phyloP scores from a whole-genome alignment of 257 asterid species.

The Forsythia suspensa region DNA sequence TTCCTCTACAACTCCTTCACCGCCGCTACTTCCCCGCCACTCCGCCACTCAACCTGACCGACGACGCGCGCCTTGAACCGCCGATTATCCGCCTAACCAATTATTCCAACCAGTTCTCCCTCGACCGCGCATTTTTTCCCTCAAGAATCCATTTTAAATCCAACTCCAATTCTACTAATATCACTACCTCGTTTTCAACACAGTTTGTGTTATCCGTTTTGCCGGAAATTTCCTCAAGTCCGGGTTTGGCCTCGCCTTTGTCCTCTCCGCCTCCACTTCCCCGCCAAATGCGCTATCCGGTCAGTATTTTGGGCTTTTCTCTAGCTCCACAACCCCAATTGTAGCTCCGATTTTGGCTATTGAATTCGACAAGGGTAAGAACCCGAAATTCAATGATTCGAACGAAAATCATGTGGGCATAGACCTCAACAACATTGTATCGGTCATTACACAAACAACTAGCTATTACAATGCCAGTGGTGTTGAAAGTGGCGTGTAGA shows the following conservation, averaged over 20 bases:
- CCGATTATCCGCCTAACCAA: slow-evolving; percentile 79
- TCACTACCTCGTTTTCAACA: slow-evolving; percentile 65
- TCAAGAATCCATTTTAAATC: slow-evolving; percentile 41
- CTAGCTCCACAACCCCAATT: slow-evolving; percentile 25
- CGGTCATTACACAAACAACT: slow-evolving; percentile 35
- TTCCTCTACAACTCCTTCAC: slow-evolving; percentile 71
- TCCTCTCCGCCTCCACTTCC: slow-evolving; percentile 54
- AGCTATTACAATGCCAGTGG: slow-evolving; percentile 39
- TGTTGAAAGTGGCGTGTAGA: too few species aligned
- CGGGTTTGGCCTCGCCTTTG: slow-evolving; percentile 81
- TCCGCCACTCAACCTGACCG: slow-evolving; percentile 41
- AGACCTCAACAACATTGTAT: slow-evolving; percentile 51
- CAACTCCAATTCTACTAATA: slow-evolving; percentile 29
- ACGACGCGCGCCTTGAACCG: slow-evolving; percentile 61
- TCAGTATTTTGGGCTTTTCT: slow-evolving; percentile 70
- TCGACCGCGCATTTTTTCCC: slow-evolving; percentile 71
- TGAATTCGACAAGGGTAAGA: slow-evolving; percentile 74
- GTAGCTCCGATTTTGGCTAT: slow-evolving; percentile 69
- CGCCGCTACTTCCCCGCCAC: slow-evolving; percentile 27
- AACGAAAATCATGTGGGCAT: slow-evolving; percentile 62
- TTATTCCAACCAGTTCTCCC: slow-evolving; percentile 53
- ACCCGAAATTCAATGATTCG: slow-evolving; percentile 64
- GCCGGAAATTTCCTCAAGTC: slow-evolving; percentile 61
- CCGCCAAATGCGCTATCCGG: slow-evolving; percentile 55
- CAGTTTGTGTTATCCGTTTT: slow-evolving; percentile 77